Evolutionary conservation across 495 filamentous ascomycete species (phyloP).

Genomic region (Talaromyces nanjingensis): DNA sequence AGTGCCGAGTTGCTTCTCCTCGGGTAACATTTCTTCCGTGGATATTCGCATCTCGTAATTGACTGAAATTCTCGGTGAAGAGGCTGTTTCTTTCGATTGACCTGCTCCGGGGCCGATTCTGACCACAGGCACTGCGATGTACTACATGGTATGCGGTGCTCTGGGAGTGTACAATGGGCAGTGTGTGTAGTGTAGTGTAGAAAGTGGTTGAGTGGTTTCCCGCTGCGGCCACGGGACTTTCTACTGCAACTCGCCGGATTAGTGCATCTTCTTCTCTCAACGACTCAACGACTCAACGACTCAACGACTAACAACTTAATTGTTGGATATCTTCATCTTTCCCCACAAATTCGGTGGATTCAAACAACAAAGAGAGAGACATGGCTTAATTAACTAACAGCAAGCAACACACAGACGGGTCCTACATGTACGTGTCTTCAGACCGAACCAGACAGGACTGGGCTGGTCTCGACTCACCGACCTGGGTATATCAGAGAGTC

Average conservation of each 20-base stretch:
- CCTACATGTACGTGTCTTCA: background rate
- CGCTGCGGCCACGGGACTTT: background rate
- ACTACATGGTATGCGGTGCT: background rate
- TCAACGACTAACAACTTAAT: background rate
- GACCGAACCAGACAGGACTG: background rate
- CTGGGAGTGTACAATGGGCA: background rate
- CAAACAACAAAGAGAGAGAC: background rate
- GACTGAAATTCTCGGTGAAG: background rate
- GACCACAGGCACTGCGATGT: background rate
- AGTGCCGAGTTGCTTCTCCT: background rate
- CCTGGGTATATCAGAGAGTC: background rate
- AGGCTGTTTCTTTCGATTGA: background rate
- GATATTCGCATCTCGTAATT: background rate
- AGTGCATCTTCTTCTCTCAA: background rate
- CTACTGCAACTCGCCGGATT: conserved; percentile 6
- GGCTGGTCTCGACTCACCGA: background rate
- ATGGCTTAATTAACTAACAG: background rate
- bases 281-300: background rate
- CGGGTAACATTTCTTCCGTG: background rate
- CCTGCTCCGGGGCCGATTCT: background rate
- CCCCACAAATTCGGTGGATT: background rate
- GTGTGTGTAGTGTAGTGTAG: background rate
- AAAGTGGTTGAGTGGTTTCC: background rate
- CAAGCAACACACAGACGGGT: background rate
- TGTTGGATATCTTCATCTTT: conserved; percentile 4